phyloP scores from a whole-genome alignment of 2,329 filamentous ascomycete species.

The Arthrobotrys iridis region DNA sequence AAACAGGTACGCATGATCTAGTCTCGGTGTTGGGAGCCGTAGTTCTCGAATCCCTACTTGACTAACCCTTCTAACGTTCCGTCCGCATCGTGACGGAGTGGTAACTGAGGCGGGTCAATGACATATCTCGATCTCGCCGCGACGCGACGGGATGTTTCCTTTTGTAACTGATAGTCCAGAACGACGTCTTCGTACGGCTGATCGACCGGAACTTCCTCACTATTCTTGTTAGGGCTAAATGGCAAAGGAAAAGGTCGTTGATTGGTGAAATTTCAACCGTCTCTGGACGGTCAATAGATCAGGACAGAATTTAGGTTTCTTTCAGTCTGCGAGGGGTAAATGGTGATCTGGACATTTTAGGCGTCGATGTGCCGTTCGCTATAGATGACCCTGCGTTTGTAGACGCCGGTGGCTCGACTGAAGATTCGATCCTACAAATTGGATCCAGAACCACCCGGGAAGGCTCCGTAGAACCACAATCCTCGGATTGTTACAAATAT shows the following conservation, averaged over 20 bases:
- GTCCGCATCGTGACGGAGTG: conserved; percentile 39
- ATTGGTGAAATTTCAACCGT: conserved; percentile 35
- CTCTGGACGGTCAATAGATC: not conserved
- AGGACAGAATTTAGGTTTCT: conserved; percentile 7
- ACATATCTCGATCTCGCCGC: conserved; percentile 11
- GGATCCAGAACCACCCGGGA: conserved; percentile 12
- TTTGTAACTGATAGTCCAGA: conserved; percentile 38
- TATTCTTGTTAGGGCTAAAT: conserved; percentile 12
- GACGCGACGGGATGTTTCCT: conserved; percentile 24
- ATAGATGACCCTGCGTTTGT: conserved; percentile 5
- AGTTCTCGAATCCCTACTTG: not conserved
- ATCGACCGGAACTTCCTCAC: conserved; percentile 23
- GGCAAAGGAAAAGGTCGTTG: not conserved
- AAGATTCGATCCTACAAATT: conserved; percentile 8
- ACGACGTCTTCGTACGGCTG: conserved; percentile 36
- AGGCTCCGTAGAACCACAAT: conserved; percentile 1
- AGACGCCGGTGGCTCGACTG: conserved; percentile 2
- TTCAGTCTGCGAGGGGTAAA: not conserved
- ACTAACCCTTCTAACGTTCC: conserved; percentile 31
- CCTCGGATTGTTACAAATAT: not conserved
- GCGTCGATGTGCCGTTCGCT: conserved; percentile 15
- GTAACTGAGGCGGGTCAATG: conserved; percentile 22
- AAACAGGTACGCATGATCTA: not conserved
- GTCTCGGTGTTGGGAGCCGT: conserved; percentile 9
- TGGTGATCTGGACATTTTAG: not conserved